Conservation (phyloP, 2,329 filamentous ascomycete species). For the Fusarium burgessii region DNA sequence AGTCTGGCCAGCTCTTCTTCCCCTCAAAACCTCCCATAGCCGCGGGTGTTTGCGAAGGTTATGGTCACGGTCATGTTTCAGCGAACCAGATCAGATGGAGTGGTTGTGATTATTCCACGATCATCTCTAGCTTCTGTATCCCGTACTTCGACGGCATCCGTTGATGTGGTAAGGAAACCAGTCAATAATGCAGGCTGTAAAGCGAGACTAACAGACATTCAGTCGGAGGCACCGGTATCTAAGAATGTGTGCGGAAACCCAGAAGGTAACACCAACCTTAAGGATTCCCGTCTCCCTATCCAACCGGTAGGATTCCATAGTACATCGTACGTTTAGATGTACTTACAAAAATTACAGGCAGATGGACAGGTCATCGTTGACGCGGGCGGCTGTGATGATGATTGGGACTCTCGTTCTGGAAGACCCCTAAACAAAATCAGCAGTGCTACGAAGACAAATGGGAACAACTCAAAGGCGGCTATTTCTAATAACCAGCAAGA, state of each 20-base stretch:
- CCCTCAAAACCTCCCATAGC: not conserved
- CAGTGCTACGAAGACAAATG: not conserved
- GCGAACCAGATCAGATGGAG: not conserved
- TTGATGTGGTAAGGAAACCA: not conserved
- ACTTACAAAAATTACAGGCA: not conserved
- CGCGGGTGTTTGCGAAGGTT: not conserved
- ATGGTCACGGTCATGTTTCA: not conserved
- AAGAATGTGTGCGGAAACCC: not conserved
- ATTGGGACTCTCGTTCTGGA: no score
- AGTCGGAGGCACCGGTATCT: not conserved
- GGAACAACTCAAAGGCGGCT: not conserved
- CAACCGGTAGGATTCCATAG: not conserved
- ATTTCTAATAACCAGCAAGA: not conserved
- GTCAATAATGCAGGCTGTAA: not conserved
- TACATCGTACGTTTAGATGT: not conserved
- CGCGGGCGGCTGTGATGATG: not conserved
- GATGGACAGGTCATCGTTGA: not conserved
- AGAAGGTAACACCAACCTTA: not conserved
- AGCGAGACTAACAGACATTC: not conserved
- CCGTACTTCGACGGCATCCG: not conserved
- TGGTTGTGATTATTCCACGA: not conserved
- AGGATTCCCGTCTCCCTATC: not conserved
- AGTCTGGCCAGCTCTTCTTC: conserved; percentile 5
- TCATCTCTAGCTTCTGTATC: not conserved
- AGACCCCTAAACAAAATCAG: no score